Conservation (phyloP, 495 filamentous ascomycete species). For the Neurospora discreta region DNA sequence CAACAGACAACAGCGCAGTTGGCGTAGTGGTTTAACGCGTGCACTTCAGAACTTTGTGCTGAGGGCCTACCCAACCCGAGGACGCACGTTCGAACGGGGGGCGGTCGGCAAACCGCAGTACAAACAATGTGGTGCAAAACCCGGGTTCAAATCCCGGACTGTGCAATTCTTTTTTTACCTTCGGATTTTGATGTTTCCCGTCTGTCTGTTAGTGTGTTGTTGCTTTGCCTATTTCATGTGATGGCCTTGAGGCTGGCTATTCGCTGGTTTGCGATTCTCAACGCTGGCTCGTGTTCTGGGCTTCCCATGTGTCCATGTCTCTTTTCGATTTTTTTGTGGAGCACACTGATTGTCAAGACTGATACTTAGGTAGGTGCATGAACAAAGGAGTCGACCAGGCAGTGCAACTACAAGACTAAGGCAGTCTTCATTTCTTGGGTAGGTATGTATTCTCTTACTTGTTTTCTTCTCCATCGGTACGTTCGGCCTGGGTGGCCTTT, state of each 20-base stretch:
- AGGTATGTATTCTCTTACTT: neutral
- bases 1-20: neutral
- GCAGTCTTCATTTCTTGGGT: no score
- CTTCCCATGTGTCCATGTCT: no score
- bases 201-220: no score
- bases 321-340: neutral
- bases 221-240: neutral
- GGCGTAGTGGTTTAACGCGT: neutral
- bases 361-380: no score
- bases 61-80: neutral
- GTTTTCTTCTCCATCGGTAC: rapidly evolving
- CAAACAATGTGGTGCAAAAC: neutral
- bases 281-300: neutral
- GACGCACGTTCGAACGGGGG: neutral
- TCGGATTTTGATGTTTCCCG: no score
- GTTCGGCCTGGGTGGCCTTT: rapidly evolving
- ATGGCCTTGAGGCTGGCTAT: neutral
- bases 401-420: no score
- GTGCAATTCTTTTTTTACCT: neutral
- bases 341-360: neutral
- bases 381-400: no score
- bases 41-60: neutral
- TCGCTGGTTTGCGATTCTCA: neutral
- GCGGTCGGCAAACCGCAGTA: neutral
- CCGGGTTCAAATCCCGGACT: neutral